Base-by-base conservation (phyloP, 2,329 filamentous ascomycete genomes). In the Clonostachys rosea region DNA sequence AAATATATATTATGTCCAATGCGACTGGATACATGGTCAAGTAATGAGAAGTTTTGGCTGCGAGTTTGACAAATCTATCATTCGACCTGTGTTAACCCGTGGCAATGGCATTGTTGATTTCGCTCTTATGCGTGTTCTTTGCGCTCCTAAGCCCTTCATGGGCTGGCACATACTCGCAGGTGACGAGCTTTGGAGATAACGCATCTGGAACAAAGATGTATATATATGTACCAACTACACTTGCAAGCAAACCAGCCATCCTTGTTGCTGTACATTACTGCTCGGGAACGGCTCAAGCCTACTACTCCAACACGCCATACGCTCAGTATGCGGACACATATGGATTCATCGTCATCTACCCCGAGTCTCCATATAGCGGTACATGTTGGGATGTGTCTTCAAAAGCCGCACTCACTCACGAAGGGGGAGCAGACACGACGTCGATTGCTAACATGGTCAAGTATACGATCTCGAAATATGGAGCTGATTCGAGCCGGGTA, bases 361-460 rank as follows among this genome's bases (percentile, higher is more conserved):
- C 78, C 2, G 67, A 71, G 52, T 73, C 71, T 3, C 75, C 76
- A 0, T 73, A 76, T 53, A 60, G 60, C n/a, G 76, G 66, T 12
- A 64, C 62, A 20, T 84, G 79, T 65, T 84, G 78, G 77, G 80
- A 84, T 50, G 79, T 83, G 3, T 73, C 72, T 13, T 76, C 71
- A 17, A 65, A 63, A 30, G 57, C 57, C 33, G 69, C 78, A 0
- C 67, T 84, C 3, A 75, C 70, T 4, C 79, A 80, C 54, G 68
- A 77, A 47, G 79, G 76, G 8, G 79, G 79, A 18, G 76, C 77
- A 4, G 76, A 84, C 59, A 76, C 70, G 43, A 73, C 75, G 40
- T 69, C 70, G 0, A 79, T 84, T 48, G 75, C 73, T 20, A 80
- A 77, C 56, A 83, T 84, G 79, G 78, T 83, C 42, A 66, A 62